Evolutionary conservation across 2,329 filamentous ascomycete genomes (phyloP).

Genomic region (Colletotrichum viniferum): DNA sequence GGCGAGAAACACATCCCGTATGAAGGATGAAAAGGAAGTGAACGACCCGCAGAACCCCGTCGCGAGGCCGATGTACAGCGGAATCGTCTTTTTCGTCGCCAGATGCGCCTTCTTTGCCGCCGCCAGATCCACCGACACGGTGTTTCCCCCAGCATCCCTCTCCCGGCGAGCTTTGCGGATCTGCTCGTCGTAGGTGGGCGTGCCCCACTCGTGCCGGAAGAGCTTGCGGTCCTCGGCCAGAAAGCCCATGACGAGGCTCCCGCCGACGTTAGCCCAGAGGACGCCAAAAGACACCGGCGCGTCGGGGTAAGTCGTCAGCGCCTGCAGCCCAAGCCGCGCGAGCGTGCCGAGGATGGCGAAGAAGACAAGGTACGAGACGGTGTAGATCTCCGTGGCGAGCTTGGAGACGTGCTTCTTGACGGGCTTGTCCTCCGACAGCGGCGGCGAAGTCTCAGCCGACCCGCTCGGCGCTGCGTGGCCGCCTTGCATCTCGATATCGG

Average conservation of each 20-base stretch:
- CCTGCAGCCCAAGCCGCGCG: slow-evolving; percentile 79
- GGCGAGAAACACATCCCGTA: slow-evolving; percentile 79
- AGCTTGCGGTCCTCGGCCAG: slow-evolving; percentile 78
- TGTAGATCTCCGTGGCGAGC: slow-evolving; percentile 67
- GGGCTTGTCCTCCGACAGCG: neutral
- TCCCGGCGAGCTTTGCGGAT: slow-evolving; percentile 37
- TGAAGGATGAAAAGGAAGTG: slow-evolving; percentile 88
- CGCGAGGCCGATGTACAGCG: slow-evolving; percentile 83
- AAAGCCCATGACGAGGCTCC: slow-evolving; percentile 85
- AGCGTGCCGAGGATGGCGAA: slow-evolving; percentile 87
- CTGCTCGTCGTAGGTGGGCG: slow-evolving; percentile 39
- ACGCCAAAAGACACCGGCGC: slow-evolving; percentile 75
- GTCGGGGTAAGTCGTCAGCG: slow-evolving; percentile 79
- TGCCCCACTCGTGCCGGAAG: slow-evolving; percentile 72
- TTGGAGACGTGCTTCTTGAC: slow-evolving; percentile 43
- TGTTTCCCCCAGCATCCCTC: slow-evolving; percentile 44
- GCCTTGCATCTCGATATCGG: neutral
- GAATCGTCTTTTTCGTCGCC: slow-evolving; percentile 81
- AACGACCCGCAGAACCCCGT: slow-evolving; percentile 90
- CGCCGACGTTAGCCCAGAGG: slow-evolving; percentile 87
- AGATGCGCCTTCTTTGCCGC: slow-evolving; percentile 62
- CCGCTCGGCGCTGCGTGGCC: neutral
- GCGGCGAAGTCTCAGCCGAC: neutral
- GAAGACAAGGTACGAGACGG: slow-evolving; percentile 80
- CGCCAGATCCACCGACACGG: slow-evolving; percentile 37